These are phyloP conservation scores for Microcyclospora tardicrescens DNA, from an alignment of 2,329 filamentous ascomycete genomes.

Conservation along the genomic window DNA sequence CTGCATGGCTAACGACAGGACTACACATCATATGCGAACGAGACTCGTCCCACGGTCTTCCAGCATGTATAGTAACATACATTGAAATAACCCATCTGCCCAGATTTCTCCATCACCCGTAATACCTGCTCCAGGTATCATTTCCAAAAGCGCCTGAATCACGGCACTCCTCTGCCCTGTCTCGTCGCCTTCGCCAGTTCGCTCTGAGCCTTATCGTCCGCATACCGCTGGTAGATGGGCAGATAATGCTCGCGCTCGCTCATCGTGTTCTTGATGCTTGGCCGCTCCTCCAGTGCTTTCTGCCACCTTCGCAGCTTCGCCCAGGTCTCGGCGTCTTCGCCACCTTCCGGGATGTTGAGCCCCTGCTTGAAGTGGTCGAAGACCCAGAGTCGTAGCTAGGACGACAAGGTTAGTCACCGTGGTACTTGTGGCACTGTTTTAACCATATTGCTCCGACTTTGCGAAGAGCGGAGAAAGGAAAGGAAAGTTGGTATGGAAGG, in stretches of 20 bases:
- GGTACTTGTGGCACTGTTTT: too few species aligned
- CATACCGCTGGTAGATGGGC: constrained; percentile 47
- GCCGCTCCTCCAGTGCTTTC: constrained; percentile 43
- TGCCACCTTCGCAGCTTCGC: constrained; percentile 52
- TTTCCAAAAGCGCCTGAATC: too few species aligned
- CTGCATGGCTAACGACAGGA: too few species aligned
- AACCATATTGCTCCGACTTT: too few species aligned
- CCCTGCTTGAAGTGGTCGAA: constrained; percentile 62
- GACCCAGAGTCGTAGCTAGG: constrained; percentile 46
- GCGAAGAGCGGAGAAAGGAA: too few species aligned
- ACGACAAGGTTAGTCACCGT: constrained; percentile 1
- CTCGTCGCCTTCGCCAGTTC: constrained; percentile 39
- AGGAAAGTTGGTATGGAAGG: too few species aligned
- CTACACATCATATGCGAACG: too few species aligned
- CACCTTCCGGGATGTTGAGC: constrained; percentile 33
- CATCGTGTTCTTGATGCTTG: constrained; percentile 54
- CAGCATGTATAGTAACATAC: too few species aligned
- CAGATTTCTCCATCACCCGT: too few species aligned
- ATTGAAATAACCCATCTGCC: too few species aligned
- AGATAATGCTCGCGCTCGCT: constrained; percentile 57
- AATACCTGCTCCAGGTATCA: too few species aligned
- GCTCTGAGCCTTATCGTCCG: constrained; percentile 34
- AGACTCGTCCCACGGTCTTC: too few species aligned
- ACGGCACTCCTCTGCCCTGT: constrained; percentile 45
- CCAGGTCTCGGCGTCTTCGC: constrained; percentile 47